Evolutionary conservation across 495 filamentous ascomycete genomes (phyloP).

Genomic region (Aspergillus indologenus): DNA sequence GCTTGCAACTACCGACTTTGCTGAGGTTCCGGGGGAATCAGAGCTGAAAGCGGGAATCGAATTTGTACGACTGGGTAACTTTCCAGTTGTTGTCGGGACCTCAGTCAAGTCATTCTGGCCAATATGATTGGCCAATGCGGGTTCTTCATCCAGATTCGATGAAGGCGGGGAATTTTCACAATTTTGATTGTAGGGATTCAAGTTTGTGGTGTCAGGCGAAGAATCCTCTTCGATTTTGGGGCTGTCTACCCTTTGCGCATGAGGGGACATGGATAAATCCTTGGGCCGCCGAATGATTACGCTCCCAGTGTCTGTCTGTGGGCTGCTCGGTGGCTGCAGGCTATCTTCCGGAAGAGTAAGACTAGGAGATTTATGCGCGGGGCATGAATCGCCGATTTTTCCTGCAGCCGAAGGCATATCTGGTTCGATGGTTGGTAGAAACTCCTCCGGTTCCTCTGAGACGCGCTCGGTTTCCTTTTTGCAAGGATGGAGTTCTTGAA

Average conservation of each 20-base stretch:
- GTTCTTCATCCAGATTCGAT: background rate
- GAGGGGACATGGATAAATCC: background rate
- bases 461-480: too few relatives aligned
- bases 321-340: slow-evolving; percentile 2
- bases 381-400: background rate
- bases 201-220: background rate
- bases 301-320: slow-evolving; percentile 6
- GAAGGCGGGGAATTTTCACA: background rate
- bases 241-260: background rate
- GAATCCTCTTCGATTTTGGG: background rate
- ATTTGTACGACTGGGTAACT: background rate
- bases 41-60: background rate
- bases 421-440: background rate
- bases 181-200: background rate
- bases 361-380: background rate
- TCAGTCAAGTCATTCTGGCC: background rate
- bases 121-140: background rate
- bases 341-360: background rate
- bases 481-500: background rate
- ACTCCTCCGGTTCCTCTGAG: background rate
- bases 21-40: background rate
- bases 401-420: background rate
- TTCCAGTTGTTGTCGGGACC: background rate
- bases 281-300: slow-evolving; percentile 1
- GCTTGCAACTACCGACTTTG: background rate